Evolutionary conservation across 345 rosid genomes (phyloP), one percentile per base, ranked within the genome.

Genomic region (Psidium guajava): DNA sequence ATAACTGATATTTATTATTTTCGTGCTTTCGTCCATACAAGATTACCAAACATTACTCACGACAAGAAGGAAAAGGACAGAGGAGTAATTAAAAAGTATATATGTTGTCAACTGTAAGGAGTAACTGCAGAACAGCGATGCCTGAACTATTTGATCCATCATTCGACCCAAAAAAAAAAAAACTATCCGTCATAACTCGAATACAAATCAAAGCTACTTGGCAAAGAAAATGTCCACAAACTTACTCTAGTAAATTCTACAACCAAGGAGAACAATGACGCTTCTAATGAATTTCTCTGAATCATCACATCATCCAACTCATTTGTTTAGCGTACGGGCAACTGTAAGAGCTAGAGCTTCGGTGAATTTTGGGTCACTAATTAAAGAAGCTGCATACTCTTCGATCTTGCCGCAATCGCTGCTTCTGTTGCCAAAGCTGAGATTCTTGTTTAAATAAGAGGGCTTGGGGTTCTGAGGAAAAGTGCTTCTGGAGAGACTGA

Each of bases 261-360:
- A 16, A 32, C 32, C 47, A 0, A 32, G 77, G 36, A 69, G 24
- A 82, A 82, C 51, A 54, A 92, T 87, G 40, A 82, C 6, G 56
- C 83, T 49, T 20, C 56, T 36, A 16, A 69, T 36, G 77, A 0
- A 32, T 18, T 69, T 69, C 47, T 69, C 21, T 11, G 44, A 69
- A 69, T 69, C 77, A 8, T 6, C 77, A 69, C 77, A 4, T 69
- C 47, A 36, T 69, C 47, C 47, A 69, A 32, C 47, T 69, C 77
- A 69, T 24, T 69, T 69, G 24, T 69, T 64, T 56, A 83, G 50
- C 15, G 91, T 89, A 11, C 87, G 85, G 44, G 91, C 92, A 82
- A 93, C 93, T 49, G 90, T 91, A 2, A 89, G 83, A 28, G 94
- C 94, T 82, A 93, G 58, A 69, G 89, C 88, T 50, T 58, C 28